Evolutionary conservation across 2,329 filamentous ascomycete genomes (phyloP).

Genomic region (Fusarium temperatum): DNA sequence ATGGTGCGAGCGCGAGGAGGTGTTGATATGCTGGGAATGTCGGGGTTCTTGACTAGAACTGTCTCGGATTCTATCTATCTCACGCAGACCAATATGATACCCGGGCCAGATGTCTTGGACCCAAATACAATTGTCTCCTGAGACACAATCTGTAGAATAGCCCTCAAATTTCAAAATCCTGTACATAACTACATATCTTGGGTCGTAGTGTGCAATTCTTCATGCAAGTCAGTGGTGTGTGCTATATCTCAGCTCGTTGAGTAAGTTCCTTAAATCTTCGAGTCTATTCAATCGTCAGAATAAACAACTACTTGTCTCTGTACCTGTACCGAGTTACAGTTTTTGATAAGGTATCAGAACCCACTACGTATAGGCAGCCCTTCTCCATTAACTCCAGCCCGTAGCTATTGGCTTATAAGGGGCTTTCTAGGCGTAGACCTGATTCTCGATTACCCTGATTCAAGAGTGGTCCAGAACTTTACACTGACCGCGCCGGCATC

Average conservation of each 20-base stretch:
- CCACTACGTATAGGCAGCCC: not conserved
- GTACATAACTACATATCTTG: no score
- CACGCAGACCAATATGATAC: not conserved
- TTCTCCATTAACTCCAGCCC: not conserved
- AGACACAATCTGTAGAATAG: not conserved
- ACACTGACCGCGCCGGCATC: no score
- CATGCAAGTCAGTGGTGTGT: not conserved
- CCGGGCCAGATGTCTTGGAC: not conserved
- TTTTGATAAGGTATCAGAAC: not conserved
- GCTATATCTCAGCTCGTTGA: not conserved
- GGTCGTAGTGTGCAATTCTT: no score
- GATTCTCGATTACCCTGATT: not conserved
- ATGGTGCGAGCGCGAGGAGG: constrained; percentile 13
- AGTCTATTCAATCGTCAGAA: accelerated
- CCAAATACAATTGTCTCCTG: not conserved
- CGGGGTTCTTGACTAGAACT: constrained; percentile 5
- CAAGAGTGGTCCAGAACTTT: not conserved
- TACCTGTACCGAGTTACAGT: not conserved
- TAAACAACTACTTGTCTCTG: accelerated
- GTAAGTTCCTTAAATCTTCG: accelerated
- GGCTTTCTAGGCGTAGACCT: no score
- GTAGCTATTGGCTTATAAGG: no score
- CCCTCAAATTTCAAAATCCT: not conserved
- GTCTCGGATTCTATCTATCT: constrained; percentile 12
- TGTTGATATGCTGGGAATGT: constrained; percentile 9